phyloP scores from a whole-genome alignment of 2,329 filamentous ascomycete species.

The Leptographium flavum region DNA sequence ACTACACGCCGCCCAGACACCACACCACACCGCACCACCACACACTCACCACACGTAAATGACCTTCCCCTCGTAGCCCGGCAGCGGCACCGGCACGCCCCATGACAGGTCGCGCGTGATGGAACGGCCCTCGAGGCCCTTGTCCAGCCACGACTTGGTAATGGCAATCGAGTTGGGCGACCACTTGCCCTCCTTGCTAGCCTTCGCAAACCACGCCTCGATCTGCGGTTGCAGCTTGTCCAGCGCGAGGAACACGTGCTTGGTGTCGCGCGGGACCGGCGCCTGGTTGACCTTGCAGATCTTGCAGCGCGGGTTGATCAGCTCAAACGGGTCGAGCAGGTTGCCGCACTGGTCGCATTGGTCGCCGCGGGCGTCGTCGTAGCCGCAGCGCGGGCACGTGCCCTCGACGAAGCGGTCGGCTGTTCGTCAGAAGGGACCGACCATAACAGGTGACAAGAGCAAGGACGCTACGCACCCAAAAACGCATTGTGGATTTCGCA shows the following conservation, averaged over 20 bases:
- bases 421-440: background rate
- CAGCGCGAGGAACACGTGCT: slow-evolving; percentile 78
- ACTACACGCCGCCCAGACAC: too few relatives aligned
- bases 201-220: slow-evolving; percentile 61
- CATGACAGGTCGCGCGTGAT: slow-evolving; percentile 90
- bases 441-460: background rate
- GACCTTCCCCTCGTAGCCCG: slow-evolving; percentile 49
- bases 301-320: slow-evolving; percentile 83
- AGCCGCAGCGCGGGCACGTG: slow-evolving; percentile 58
- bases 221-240: slow-evolving; percentile 70
- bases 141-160: slow-evolving; percentile 66
- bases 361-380: slow-evolving; percentile 57
- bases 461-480: slow-evolving; percentile 36
- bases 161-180: slow-evolving; percentile 61
- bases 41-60: slow-evolving; percentile 53
- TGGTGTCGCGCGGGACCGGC: slow-evolving; percentile 72
- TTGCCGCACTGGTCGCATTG: slow-evolving; percentile 53
- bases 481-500: slow-evolving; percentile 57
- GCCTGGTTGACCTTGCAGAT: slow-evolving; percentile 82
- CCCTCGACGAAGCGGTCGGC: slow-evolving; percentile 76
- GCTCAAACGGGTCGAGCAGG: slow-evolving; percentile 55
- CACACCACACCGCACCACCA: too few relatives aligned
- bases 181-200: slow-evolving; percentile 63
- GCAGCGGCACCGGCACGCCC: slow-evolving; percentile 50
- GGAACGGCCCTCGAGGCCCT: slow-evolving; percentile 72